These are phyloP conservation scores for Nannochloropsis salina DNA, from an alignment of 108 stramenopile species.

Conservation along the genomic window DNA sequence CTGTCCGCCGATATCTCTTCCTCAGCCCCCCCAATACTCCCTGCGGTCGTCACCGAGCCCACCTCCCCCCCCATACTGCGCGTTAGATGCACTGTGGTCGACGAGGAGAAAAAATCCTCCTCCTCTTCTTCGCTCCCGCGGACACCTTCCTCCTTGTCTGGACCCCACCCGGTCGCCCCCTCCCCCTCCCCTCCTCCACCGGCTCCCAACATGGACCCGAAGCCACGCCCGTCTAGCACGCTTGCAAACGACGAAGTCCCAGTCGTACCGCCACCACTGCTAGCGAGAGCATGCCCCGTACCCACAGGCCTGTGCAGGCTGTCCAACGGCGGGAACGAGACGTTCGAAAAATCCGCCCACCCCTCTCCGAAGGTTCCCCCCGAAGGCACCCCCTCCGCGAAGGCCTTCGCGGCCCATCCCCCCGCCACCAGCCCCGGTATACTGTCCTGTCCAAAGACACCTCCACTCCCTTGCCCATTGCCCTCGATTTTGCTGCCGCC, in stretches of 20 bases:
- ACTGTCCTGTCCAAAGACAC: not conserved
- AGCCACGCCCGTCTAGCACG: not conserved
- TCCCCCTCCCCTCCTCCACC: not conserved
- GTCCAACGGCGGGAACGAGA: not conserved
- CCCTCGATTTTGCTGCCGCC: not conserved
- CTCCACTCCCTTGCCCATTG: not conserved
- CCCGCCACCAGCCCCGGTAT: conserved; percentile 9
- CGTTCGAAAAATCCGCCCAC: conserved; percentile 5
- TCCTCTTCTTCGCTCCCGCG: not conserved
- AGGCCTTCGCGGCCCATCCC: not conserved
- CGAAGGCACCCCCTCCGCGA: not conserved
- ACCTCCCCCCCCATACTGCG: not conserved
- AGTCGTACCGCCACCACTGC: not conserved
- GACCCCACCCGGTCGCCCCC: not conserved
- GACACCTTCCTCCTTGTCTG: not conserved
- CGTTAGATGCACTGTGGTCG: conserved; percentile 2
- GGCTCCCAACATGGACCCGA: not conserved
- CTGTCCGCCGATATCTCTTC: not conserved
- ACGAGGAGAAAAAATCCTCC: not conserved
- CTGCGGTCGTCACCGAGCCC: not conserved
- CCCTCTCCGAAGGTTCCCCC: conserved; percentile 9
- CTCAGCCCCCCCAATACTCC: not conserved
- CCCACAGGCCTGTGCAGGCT: not conserved
- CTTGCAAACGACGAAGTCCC: not conserved
- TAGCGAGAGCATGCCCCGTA: not conserved